These are phyloP conservation scores for Cicer chorassanicum DNA, from an alignment of 306 rosid genomes.

Conservation along the genomic window DNA sequence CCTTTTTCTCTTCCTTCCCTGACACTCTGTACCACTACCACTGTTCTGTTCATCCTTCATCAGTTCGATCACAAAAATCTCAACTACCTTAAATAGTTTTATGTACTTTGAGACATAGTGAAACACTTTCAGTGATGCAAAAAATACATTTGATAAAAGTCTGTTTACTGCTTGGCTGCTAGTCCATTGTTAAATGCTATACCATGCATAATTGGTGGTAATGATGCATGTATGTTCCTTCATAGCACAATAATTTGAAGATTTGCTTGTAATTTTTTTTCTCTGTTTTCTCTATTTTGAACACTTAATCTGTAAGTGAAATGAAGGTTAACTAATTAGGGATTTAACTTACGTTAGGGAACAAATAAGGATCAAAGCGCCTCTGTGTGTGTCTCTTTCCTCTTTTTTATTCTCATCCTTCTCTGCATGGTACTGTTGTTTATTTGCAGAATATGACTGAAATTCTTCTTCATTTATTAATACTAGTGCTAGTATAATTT, in stretches of 20 bases:
- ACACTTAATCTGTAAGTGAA: conserved; percentile 18
- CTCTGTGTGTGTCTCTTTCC: not conserved
- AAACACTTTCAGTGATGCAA: conserved; percentile 13
- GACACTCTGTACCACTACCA: too few relatives aligned
- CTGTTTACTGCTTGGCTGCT: not conserved
- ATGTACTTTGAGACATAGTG: conserved; percentile 4
- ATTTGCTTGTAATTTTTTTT: conserved; percentile 1
- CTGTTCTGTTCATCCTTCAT: not conserved
- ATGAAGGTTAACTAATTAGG: conserved; percentile 14
- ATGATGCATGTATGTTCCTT: conserved; percentile 25
- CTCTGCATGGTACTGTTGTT: not conserved
- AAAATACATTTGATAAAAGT: conserved; percentile 9
- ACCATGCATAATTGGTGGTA: not conserved
- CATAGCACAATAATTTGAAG: not conserved
- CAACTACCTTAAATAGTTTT: not conserved
- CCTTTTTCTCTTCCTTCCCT: conserved; percentile 14
- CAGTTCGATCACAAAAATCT: conserved; percentile 20
- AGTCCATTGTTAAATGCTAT: not conserved
- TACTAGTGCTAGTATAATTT: not conserved
- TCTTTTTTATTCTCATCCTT: not conserved
- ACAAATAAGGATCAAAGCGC: conserved; percentile 12
- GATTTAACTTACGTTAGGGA: conserved; percentile 12
- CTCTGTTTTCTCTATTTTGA: conserved; percentile 4
- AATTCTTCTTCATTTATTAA: conserved; percentile 26
- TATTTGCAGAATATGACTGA: conserved; percentile 1